A percentile compares a stretch with the other conserved stretches of the same genome.
phyloP scores from a whole-genome alignment of 805 yeast genomes.

The Sugiyamaella valdiviana region DNA sequence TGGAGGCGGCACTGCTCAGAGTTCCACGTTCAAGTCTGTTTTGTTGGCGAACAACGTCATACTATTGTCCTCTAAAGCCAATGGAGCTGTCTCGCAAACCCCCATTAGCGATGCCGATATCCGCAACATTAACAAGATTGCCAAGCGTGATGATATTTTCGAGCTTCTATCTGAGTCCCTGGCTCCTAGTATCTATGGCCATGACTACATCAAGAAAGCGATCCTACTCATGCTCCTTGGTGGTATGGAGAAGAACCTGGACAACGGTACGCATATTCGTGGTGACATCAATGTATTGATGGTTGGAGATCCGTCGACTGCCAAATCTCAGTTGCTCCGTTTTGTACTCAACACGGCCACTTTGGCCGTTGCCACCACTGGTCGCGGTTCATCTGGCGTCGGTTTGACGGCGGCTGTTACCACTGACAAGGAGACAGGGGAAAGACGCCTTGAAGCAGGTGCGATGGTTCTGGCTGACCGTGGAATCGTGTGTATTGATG shows the following conservation, averaged over 20 bases:
- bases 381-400: slow-evolving; percentile 99
- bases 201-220: slow-evolving; percentile 84
- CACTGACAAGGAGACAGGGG: slow-evolving; percentile 94
- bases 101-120: slow-evolving; percentile 74
- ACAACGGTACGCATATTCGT: slow-evolving; percentile 92
- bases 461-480: slow-evolving; percentile 98
- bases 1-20: slow-evolving; percentile 41
- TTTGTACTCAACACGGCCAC: slow-evolving; percentile 94
- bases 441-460: slow-evolving; percentile 94
- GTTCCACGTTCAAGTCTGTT: slow-evolving; percentile 73
- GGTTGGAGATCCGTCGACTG: slow-evolving; percentile 99
- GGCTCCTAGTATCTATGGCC: slow-evolving; percentile 95
- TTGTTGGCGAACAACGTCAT: slow-evolving; percentile 84
- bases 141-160: slow-evolving; percentile 66
- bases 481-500: slow-evolving; percentile 97
- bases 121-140: slow-evolving; percentile 72
- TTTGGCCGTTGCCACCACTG: slow-evolving; percentile 95
- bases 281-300: slow-evolving; percentile 93
- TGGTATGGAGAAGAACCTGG: slow-evolving; percentile 89
- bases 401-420: slow-evolving; percentile 99
- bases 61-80: slow-evolving; percentile 79
- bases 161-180: slow-evolving; percentile 75
- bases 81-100: slow-evolving; percentile 63
- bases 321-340: slow-evolving; percentile 91
- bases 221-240: slow-evolving; percentile 86